These are phyloP conservation scores for Alternaria novae-zelandiae DNA, from an alignment of 2,329 filamentous ascomycete genomes.

Conservation along the genomic window DNA sequence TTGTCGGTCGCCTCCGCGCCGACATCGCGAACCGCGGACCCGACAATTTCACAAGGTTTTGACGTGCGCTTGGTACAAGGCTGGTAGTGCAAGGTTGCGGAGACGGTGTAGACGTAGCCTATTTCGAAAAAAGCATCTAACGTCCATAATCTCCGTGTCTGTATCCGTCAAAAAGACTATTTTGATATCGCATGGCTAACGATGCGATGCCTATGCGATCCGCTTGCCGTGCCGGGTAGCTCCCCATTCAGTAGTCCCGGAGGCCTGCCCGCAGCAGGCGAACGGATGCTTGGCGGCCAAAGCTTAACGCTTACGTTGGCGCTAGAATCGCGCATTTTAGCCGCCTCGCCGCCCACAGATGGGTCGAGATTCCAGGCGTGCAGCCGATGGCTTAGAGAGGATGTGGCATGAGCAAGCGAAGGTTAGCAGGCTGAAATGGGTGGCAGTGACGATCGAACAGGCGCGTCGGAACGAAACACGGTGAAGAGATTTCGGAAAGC, in stretches of 20 bases:
- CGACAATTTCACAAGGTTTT: neutral
- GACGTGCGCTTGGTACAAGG: neutral
- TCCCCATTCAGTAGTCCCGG: conserved; percentile 12
- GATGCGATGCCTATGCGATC: conserved; percentile 4
- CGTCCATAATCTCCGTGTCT: neutral
- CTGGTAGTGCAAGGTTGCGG: neutral
- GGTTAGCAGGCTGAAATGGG: neutral
- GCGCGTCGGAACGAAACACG: conserved; percentile 14
- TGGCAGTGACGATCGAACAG: conserved; percentile 1
- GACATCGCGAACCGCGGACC: neutral
- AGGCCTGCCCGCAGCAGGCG: conserved; percentile 8
- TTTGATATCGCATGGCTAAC: conserved; percentile 7
- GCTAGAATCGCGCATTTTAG: conserved; percentile 13
- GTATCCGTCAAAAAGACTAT: neutral
- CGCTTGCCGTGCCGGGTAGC: conserved; percentile 7
- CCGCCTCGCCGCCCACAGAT: conserved; percentile 11
- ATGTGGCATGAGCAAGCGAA: neutral
- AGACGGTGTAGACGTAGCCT: neutral
- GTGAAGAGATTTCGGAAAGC: conserved; percentile 6
- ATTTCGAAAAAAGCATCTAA: neutral
- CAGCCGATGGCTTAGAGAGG: conserved; percentile 4
- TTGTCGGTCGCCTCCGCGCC: neutral
- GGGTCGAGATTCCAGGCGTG: conserved; percentile 22
- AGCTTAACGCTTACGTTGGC: conserved; percentile 9
- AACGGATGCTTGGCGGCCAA: conserved; percentile 13